phyloP scores from a whole-genome alignment of 768 basidiomycete species.

The Boletales sp. region DNA sequence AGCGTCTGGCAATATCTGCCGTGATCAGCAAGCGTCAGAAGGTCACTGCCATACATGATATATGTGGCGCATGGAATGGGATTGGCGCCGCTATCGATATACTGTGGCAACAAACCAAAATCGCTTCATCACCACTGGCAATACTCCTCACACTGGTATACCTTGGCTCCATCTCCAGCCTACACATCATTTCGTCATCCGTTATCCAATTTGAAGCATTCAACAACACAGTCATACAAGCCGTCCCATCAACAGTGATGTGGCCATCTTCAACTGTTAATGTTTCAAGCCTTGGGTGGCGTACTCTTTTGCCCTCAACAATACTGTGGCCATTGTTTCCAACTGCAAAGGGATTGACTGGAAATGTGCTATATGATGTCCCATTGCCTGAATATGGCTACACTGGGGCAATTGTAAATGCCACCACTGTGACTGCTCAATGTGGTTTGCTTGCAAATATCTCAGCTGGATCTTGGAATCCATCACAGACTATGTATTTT shows the following conservation, averaged over 20 bases:
- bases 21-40: conserved; percentile 6
- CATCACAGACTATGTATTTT: background rate
- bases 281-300: background rate
- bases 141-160: conserved; percentile 10
- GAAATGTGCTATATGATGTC: conserved; percentile 17
- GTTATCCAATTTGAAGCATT: conserved; percentile 19
- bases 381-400: background rate
- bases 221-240: background rate
- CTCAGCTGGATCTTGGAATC: background rate
- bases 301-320: background rate
- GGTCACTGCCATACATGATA: conserved; percentile 20
- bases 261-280: background rate
- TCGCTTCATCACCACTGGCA: conserved; percentile 4
- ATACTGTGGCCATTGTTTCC: background rate
- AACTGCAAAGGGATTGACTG: conserved; percentile 11
- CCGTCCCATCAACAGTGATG: background rate
- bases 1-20: conserved; percentile 11
- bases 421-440: conserved; percentile 13
- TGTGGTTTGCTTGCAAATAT: conserved; percentile 14
- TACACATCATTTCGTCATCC: conserved; percentile 23
- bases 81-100: conserved; percentile 18
- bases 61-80: conserved; percentile 18
- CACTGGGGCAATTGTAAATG: conserved; percentile 12
- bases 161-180: conserved; percentile 10
- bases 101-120: conserved; percentile 19